A percentile compares a stretch with the other conserved stretches of the same genome.
These are phyloP conservation scores for Jackrogersella minutella DNA, from an alignment of 495 filamentous ascomycete species.

Conservation along the genomic window DNA sequence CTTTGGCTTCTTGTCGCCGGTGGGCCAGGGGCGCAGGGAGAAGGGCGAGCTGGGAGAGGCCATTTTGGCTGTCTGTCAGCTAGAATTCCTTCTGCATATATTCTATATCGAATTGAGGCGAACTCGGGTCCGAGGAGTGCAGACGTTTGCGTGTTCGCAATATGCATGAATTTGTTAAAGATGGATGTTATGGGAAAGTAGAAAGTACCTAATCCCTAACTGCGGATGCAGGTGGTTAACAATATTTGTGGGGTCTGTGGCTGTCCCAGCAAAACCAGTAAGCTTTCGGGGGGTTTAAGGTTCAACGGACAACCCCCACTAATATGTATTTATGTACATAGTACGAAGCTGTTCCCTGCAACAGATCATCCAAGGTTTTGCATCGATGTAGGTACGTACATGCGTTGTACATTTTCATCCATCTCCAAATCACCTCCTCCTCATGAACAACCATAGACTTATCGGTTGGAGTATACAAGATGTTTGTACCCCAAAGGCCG, in stretches of 20 bases:
- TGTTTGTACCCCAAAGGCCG: too few species aligned
- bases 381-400: too few species aligned
- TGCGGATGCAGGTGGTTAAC: not conserved
- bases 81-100: not conserved
- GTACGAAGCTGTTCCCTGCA: not conserved
- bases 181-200: not conserved
- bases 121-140: not conserved
- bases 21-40: constrained; percentile 69
- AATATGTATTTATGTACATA: too few species aligned
- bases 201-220: not conserved
- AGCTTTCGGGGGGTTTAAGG: constrained; percentile 1
- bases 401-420: too few species aligned
- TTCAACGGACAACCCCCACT: not conserved
- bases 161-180: not conserved
- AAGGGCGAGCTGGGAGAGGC: constrained; percentile 59
- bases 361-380: not conserved
- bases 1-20: constrained; percentile 62
- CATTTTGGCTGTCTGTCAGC: not conserved
- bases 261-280: not conserved
- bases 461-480: too few species aligned
- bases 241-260: not conserved
- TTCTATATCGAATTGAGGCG: not conserved
- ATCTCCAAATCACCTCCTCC: not conserved
- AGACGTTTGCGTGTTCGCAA: not conserved
- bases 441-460: too few species aligned